These are phyloP conservation scores for Kodamaea lidongshanica DNA, from an alignment of 805 yeast species.

Conservation along the genomic window DNA sequence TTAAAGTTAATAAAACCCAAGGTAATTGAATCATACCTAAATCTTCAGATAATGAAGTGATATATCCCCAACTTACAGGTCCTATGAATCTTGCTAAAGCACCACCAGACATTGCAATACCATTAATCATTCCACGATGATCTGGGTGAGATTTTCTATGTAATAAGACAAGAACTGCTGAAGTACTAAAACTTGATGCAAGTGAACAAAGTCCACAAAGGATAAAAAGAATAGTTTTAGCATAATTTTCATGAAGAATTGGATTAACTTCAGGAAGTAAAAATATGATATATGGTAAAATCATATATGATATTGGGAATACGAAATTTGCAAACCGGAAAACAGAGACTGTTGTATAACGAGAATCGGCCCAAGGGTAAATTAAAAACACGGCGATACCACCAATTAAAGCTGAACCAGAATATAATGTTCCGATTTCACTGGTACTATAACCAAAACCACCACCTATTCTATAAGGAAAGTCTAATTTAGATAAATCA, in stretches of 20 bases:
- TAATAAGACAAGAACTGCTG: constrained; percentile 47
- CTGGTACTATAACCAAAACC: constrained; percentile 46
- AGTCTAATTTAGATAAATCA: constrained; percentile 23
- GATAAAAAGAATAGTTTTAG: constrained; percentile 22
- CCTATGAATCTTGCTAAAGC: constrained; percentile 54
- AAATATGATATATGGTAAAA: constrained; percentile 44
- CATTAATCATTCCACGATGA: constrained; percentile 55
- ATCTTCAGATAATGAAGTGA: constrained; percentile 26
- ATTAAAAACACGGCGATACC: constrained; percentile 43
- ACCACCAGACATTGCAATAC: constrained; percentile 46
- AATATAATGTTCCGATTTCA: constrained; percentile 45
- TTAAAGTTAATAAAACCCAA: constrained; percentile 26
- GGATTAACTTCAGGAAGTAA: constrained; percentile 31
- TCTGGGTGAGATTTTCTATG: constrained; percentile 50
- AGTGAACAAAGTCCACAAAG: constrained; percentile 23
- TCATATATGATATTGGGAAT: constrained; percentile 41
- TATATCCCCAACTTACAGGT: constrained; percentile 51
- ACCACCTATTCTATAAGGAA: constrained; percentile 47
- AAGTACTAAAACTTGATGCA: constrained; percentile 43
- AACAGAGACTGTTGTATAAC: constrained; percentile 40
- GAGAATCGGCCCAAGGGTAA: constrained; percentile 48
- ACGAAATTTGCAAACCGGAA: constrained; percentile 34
- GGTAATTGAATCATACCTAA: constrained; percentile 21
- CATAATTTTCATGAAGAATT: constrained; percentile 18
- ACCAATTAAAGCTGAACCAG: constrained; percentile 50